Evolutionary conservation across 345 rosid genomes (phyloP).

Genomic region (Zanthoxylum bungeanum): DNA sequence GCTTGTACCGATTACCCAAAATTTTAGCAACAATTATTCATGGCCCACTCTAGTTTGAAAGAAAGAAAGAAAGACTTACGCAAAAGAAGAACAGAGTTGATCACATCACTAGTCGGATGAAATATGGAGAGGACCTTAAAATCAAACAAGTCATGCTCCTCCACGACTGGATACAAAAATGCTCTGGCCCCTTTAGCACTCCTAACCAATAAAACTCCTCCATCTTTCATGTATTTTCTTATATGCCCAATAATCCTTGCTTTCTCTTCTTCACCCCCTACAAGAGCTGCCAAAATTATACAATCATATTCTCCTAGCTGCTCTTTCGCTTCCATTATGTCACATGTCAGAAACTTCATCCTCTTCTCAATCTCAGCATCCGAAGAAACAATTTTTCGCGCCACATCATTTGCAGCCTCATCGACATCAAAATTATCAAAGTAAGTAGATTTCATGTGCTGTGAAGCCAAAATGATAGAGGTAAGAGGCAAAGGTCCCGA

Average conservation of each 20-base stretch:
- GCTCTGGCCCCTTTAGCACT: constrained; percentile 42
- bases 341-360: constrained; percentile 28
- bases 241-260: constrained; percentile 25
- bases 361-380: constrained; percentile 26
- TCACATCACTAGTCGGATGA: constrained; percentile 35
- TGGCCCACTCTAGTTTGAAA: background rate
- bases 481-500: constrained; percentile 44
- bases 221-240: constrained; percentile 29
- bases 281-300: constrained; percentile 37
- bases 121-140: constrained; percentile 36
- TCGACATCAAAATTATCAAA: constrained; percentile 36
- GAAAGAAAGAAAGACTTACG: constrained; percentile 23
- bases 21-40: background rate
- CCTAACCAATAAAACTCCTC: constrained; percentile 32
- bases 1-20: no score
- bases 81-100: constrained; percentile 34
- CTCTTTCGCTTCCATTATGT: constrained; percentile 33
- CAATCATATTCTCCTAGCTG: constrained; percentile 32
- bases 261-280: constrained; percentile 31
- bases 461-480: constrained; percentile 34
- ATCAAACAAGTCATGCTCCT: constrained; percentile 20
- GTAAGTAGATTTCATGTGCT: constrained; percentile 23
- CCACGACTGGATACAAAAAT: constrained; percentile 34
- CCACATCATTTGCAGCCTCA: constrained; percentile 24
- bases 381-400: constrained; percentile 22